These are phyloP conservation scores for Hyphodiscus sp. DNA, from an alignment of 2,329 filamentous ascomycete genomes.

Conservation along the genomic window DNA sequence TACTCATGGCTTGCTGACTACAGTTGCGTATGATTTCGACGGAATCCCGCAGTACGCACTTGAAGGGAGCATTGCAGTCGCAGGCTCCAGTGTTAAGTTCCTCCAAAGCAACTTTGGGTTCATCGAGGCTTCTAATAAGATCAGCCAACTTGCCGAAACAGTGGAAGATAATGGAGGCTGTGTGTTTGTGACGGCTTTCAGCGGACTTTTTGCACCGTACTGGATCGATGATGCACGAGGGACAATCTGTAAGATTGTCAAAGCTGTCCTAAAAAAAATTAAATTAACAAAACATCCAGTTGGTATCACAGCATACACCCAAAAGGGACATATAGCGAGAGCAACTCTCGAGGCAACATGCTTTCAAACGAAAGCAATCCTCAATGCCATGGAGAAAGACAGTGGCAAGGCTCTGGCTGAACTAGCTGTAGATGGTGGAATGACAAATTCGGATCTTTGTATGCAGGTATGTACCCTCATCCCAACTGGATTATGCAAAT, in stretches of 20 bases:
- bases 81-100: slow-evolving; percentile 70
- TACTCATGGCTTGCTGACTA: slow-evolving; percentile 67
- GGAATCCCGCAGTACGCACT: slow-evolving; percentile 66
- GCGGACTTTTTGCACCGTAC: slow-evolving; percentile 66
- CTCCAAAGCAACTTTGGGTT: slow-evolving; percentile 60
- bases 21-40: slow-evolving; percentile 72
- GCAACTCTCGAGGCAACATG: slow-evolving; percentile 68
- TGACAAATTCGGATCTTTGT: slow-evolving; percentile 65
- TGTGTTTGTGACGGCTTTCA: slow-evolving; percentile 66
- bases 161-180: slow-evolving; percentile 64
- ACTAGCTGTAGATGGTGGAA: slow-evolving; percentile 64
- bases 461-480: slow-evolving; percentile 51
- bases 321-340: slow-evolving; percentile 63
- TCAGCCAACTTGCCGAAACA: slow-evolving; percentile 56
- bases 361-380: slow-evolving; percentile 68
- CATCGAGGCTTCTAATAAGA: slow-evolving; percentile 53
- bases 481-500: neutral
- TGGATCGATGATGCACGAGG: slow-evolving; percentile 72
- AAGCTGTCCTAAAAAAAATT: neutral
- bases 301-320: slow-evolving; percentile 63
- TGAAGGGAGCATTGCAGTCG: slow-evolving; percentile 72
- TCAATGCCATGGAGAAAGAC: slow-evolving; percentile 67
- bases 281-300: slow-evolving; percentile 32
- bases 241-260: slow-evolving; percentile 49
- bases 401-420: slow-evolving; percentile 57